Percentiles rank a stretch among this genome's conserved stretches.
These are phyloP conservation scores for Pythium coloratum DNA, from an alignment of 352 stramenopile genomes.

Conservation along the genomic window DNA sequence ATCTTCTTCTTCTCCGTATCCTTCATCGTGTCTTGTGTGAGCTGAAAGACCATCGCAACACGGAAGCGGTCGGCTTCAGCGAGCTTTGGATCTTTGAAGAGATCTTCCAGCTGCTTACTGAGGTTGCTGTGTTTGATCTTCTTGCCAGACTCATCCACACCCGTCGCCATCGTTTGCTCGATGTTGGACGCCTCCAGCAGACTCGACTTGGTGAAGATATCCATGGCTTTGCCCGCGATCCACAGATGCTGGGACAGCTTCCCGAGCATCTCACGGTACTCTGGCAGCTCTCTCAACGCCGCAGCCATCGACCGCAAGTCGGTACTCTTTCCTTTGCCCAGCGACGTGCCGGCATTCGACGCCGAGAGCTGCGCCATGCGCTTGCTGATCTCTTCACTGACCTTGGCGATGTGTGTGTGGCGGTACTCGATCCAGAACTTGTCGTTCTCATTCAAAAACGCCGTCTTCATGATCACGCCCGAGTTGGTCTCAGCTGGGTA, in stretches of 20 bases:
- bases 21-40: constrained; percentile 91
- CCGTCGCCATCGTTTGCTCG: constrained; percentile 95
- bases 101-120: constrained; percentile 87
- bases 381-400: constrained; percentile 79
- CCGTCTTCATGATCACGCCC: constrained; percentile 81
- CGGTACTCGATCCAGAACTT: constrained; percentile 96
- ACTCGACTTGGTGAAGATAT: constrained; percentile 86
- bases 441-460: constrained; percentile 97
- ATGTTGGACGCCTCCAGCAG: constrained; percentile 92
- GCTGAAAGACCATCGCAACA: constrained; percentile 91
- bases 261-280: constrained; percentile 94
- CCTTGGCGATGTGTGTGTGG: constrained; percentile 94
- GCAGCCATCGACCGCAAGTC: constrained; percentile 92
- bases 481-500: constrained; percentile 88
- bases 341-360: constrained; percentile 79
- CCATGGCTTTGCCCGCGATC: constrained; percentile 93
- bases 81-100: constrained; percentile 83
- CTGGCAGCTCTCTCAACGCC: constrained; percentile 91
- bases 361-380: constrained; percentile 70
- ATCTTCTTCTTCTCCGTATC: constrained; percentile 86
- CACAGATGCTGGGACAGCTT: constrained; percentile 95
- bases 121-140: constrained; percentile 86
- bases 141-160: constrained; percentile 91
- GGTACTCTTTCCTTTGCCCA: constrained; percentile 81
- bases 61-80: constrained; percentile 84